Evolutionary conservation across 495 filamentous ascomycete species (phyloP).

Genomic region (Hypomontagnella submonticulosa): DNA sequence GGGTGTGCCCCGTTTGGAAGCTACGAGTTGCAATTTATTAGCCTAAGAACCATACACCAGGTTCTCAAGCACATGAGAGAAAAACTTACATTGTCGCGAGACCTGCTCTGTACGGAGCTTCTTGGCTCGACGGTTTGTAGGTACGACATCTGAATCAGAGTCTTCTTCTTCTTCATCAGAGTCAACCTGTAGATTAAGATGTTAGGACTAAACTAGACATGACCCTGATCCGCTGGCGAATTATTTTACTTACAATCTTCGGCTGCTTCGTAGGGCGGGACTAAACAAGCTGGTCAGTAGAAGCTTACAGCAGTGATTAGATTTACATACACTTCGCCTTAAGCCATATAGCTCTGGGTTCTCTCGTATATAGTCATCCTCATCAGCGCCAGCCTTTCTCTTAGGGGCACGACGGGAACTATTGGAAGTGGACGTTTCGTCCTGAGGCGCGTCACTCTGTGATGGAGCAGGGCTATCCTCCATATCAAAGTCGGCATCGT

Average conservation of each 20-base stretch:
- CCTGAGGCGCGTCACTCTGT: conserved; percentile 57
- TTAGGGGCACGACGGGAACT: conserved; percentile 73
- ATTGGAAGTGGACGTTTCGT: conserved; percentile 73
- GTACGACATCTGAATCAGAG: conserved; percentile 73
- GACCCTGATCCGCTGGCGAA: not conserved
- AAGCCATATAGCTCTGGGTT: conserved; percentile 98
- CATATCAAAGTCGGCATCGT: conserved; percentile 82
- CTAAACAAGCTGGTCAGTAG: conserved; percentile 55
- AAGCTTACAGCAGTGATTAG: conserved; percentile 8
- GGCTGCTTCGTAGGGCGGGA: conserved; percentile 63
- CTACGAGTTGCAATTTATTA: conserved; percentile 55
- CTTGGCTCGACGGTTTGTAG: conserved; percentile 57
- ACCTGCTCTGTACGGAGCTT: conserved; percentile 63
- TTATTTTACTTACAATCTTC: conserved; percentile 57
- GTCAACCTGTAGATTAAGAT: conserved; percentile 64
- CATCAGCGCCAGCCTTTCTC: conserved; percentile 75
- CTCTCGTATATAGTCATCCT: conserved; percentile 84
- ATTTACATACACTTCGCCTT: conserved; percentile 79
- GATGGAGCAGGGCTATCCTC: conserved; percentile 69
- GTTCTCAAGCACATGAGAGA: not conserved
- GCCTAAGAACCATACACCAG: conserved; percentile 17
- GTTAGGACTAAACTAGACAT: conserved; percentile 39
- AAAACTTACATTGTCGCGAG: conserved; percentile 60
- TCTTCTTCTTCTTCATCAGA: conserved; percentile 76
- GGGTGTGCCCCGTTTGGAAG: conserved; percentile 73